Conservation (phyloP, 2,329 filamentous ascomycete genomes). For the Aspergillus transmontanensis region DNA sequence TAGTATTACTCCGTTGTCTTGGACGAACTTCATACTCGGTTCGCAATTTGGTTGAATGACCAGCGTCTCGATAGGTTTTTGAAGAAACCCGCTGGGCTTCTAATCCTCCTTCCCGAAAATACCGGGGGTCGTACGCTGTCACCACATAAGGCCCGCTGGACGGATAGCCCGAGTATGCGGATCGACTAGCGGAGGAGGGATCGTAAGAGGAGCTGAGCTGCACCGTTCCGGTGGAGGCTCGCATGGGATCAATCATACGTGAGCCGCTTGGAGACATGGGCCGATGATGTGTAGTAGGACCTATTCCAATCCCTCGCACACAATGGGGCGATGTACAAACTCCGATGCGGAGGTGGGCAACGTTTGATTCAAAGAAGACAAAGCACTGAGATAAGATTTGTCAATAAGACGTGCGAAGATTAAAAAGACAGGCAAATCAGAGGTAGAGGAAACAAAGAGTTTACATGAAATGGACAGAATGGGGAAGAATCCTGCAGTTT, state of each 20-base stretch:
- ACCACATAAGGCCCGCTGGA: constrained; percentile 32
- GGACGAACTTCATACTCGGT: constrained; percentile 43
- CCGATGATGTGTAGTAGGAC: constrained; percentile 35
- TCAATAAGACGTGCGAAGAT: not conserved
- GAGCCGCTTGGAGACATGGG: constrained; percentile 37
- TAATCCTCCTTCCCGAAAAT: constrained; percentile 27
- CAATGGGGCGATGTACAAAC: constrained; percentile 7
- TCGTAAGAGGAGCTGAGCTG: constrained; percentile 38
- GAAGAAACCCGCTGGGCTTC: constrained; percentile 39
- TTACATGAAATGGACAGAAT: not conserved
- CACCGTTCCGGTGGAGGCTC: constrained; percentile 45
- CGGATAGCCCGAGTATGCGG: constrained; percentile 35
- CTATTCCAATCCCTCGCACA: constrained; percentile 26
- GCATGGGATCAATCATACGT: constrained; percentile 40
- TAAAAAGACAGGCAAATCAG: not conserved
- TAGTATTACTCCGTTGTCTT: constrained; percentile 39
- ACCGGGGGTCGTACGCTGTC: constrained; percentile 31
- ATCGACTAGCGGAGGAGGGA: constrained; percentile 30
- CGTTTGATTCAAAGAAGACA: not conserved
- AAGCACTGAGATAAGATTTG: constrained; percentile 9
- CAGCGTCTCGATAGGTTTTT: constrained; percentile 34
- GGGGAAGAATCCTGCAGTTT: not conserved
- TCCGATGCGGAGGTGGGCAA: constrained; percentile 3
- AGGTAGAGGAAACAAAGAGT: not conserved
- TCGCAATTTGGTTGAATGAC: constrained; percentile 34